Base-by-base conservation (phyloP, 805 yeast species). In the Suhomyces sp. region DNA sequence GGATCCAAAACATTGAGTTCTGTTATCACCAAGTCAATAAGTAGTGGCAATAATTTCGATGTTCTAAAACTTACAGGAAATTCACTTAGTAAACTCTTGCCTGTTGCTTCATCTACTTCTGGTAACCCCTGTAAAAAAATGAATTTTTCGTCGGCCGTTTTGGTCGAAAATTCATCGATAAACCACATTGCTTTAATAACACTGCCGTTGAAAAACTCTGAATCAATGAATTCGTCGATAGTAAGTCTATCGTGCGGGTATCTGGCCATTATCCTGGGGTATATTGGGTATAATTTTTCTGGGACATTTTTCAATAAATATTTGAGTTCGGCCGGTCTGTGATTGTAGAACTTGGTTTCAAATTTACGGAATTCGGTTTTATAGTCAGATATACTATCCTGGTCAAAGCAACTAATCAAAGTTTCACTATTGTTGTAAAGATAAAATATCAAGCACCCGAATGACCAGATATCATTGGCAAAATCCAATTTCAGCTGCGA, bases 121-220 rank as follows among this genome's bases (percentile, higher is more conserved):
- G 75, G 58, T 35, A 91, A 65, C 1, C 88, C 88, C 35, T 74
- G 73, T 44, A 90, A 67, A 52, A 88, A 88, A 1, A 77, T 65
- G 16, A 75, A 56, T 48, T 82, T 83, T 39, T 91, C 97, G 12
- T 71, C 72, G 5, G 68, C 64, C 2, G 81, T 63, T 47, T 84
- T 82, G 0, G 95, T 84, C 7, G 88, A 77, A 42, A 86, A 80
- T 38, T 85, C 93, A 52, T 91, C 97, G 28, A 91, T 58, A 47
- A 83, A 81, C 56, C 82, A 78, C 66, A 91, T 71, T 3, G 95
- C 81, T 50, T 83, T 82, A 33, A 91, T 78, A 32, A 88, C 64
- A 33, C 91, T 86, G 44, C 88, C 90, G 60, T 87, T 84, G 59
- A 90, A 91, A 47, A 77, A 85, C 23, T 73, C 77, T 7, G 88